Evolutionary conservation across 208 protist species (phyloP).

Genomic region (Crithidia fasciculata): DNA sequence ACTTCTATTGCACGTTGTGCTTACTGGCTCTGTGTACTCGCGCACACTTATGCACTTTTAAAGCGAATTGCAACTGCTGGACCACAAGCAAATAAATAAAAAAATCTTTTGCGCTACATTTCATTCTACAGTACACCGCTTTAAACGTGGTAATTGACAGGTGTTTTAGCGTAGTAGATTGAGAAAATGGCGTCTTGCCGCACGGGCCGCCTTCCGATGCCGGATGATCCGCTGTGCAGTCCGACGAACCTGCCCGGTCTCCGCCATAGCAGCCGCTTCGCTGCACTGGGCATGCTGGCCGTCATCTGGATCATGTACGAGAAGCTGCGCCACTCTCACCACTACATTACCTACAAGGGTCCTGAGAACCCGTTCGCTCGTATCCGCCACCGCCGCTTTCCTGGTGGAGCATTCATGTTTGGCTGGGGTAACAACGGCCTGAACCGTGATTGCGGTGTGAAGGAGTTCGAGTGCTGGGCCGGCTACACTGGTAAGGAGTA

Average conservation of each 20-base stretch:
- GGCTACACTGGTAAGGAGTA: constrained; percentile 91
- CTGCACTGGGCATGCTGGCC: constrained; percentile 60
- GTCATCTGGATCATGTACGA: constrained; percentile 86
- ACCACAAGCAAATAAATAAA: too few relatives aligned
- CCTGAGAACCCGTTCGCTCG: constrained; percentile 86
- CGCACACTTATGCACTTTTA: too few relatives aligned
- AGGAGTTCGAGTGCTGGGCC: constrained; percentile 92
- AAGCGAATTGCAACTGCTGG: too few relatives aligned
- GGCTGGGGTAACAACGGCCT: constrained; percentile 93
- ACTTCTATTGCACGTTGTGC: too few relatives aligned
- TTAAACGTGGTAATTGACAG: too few relatives aligned
- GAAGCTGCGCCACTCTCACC: constrained; percentile 78
- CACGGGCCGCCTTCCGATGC: constrained; percentile 81
- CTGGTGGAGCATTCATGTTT: constrained; percentile 80
- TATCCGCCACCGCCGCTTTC: constrained; percentile 82
- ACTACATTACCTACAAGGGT: constrained; percentile 86
- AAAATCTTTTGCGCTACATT: too few relatives aligned
- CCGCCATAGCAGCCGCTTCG: constrained; percentile 66
- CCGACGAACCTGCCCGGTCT: constrained; percentile 53
- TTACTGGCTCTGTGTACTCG: too few relatives aligned
- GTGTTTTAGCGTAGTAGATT: background rate
- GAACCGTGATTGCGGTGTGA: constrained; percentile 89
- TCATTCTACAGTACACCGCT: too few relatives aligned
- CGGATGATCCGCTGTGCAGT: constrained; percentile 81
- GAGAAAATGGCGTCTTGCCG: constrained; percentile 64